These are phyloP conservation scores for Vaccinium darrowii DNA, from an alignment of 148 eudicot genomes.

Conservation along the genomic window DNA sequence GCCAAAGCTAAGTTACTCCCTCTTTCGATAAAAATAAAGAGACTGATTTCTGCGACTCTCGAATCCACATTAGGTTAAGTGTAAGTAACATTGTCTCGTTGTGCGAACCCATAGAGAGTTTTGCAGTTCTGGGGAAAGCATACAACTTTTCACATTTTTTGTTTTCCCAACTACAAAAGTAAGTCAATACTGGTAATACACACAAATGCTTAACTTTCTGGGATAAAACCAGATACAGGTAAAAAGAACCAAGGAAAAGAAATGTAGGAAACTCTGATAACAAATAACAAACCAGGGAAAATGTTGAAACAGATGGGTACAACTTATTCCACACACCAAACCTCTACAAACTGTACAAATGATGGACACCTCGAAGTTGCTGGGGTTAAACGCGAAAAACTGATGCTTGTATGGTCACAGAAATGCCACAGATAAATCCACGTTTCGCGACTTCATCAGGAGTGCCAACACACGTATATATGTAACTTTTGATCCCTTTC, in stretches of 20 bases:
- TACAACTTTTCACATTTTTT: not conserved
- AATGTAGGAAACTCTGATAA: not conserved
- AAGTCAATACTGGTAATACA: not conserved
- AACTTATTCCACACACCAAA: conserved; percentile 13
- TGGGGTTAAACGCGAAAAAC: not conserved
- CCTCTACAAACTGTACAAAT: conserved; percentile 7
- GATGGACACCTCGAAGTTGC: not conserved
- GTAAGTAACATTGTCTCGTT: not conserved
- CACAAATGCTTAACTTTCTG: not conserved
- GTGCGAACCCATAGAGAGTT: not conserved
- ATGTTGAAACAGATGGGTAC: not conserved
- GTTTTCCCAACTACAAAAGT: not conserved
- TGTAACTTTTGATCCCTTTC: not conserved
- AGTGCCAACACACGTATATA: not conserved
- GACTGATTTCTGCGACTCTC: not conserved
- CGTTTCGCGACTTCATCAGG: not conserved
- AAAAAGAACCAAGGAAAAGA: not conserved
- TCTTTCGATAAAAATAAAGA: not conserved
- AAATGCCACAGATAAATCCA: not conserved
- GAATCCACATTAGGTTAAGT: not conserved
- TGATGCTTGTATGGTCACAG: not conserved
- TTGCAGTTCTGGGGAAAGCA: not conserved
- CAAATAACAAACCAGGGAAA: not conserved
- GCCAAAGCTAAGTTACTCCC: too few species aligned
- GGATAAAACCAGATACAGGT: not conserved